Base-by-base conservation (phyloP, 148 eudicot species). In the Rhododendron griersonianum region DNA sequence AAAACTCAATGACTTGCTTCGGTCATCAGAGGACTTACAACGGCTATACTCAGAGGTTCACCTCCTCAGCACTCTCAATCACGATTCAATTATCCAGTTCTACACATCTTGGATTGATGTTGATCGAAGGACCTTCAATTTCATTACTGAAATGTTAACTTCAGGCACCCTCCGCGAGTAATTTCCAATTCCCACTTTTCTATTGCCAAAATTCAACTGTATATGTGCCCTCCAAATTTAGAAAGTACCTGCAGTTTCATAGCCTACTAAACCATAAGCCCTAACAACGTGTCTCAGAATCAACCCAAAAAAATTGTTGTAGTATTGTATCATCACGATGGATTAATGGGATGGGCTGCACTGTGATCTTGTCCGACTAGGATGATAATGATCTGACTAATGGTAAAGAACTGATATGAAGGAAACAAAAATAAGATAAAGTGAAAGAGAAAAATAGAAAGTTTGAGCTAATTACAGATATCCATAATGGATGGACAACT, bases 81-180 rank as follows among this genome's bases (percentile, higher is more conserved):
- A 91, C 75, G 67, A 74, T 30, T 86, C 91, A 7, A 91, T 91
- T 81, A 91, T 91, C 83, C 59, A 79, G 81, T 89, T 91, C 89
- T 89, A 88, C 86, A 91, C 91, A 7, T 91, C 91, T n/a, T 91
- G 93, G 93, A 89, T 91, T 11, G 89, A 91, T 85, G 87, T 87
- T 39, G 87, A 89, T n/a, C 67, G 81, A 61, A 88, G 91, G 81
- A 91, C 91, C 53, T 91, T 91, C 85, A 91, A 91, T 87, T 91
- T 91, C 67, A 88, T 91, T 44, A 89, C 93, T 5, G 93, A 91
- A 73, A 86, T 91, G 91, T 89, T 91, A 87, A 89, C 93, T 53
- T 91, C 93, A n/a, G 93, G 93, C 80, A 89, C 93, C 80, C 90
- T 91, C 55, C 84, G 91, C 87, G 88, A 87, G 93, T 91, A 91